A percentile compares a stretch with the other conserved stretches of the same genome.
Evolutionary conservation across 495 filamentous ascomycete species (phyloP).

Genomic region (Neurospora sublineolata): DNA sequence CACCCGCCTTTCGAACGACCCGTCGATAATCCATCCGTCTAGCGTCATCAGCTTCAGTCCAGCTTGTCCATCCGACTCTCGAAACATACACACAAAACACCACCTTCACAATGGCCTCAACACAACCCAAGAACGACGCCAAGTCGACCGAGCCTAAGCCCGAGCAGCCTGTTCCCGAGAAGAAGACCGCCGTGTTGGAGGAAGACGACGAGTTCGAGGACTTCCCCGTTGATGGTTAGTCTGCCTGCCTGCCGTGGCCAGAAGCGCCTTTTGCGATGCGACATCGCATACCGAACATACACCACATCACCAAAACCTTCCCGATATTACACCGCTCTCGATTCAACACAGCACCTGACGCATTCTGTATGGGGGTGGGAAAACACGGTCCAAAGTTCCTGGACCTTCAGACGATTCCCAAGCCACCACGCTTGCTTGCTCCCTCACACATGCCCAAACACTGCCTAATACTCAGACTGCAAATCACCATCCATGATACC

Average conservation of each 20-base stretch:
- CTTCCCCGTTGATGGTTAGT: constrained; percentile 87
- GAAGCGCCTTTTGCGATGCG: background rate
- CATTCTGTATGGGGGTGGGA: too few relatives aligned
- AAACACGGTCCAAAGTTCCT: too few relatives aligned
- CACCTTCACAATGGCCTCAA: constrained; percentile 19
- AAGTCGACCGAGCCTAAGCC: constrained; percentile 28
- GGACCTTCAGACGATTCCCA: too few relatives aligned
- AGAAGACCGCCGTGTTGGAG: constrained; percentile 56
- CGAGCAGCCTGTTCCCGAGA: constrained; percentile 13
- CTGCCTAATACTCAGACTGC: too few relatives aligned
- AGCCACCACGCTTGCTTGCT: too few relatives aligned
- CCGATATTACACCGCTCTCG: too few relatives aligned
- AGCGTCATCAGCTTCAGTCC: background rate
- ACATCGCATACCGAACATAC: background rate
- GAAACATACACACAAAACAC: background rate
- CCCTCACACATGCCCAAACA: too few relatives aligned
- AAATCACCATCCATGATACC: too few relatives aligned
- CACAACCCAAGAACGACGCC: constrained; percentile 27
- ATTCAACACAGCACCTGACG: too few relatives aligned
- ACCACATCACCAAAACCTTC: background rate
- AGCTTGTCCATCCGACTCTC: background rate
- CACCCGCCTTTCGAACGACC: background rate
- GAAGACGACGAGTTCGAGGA: constrained; percentile 99
- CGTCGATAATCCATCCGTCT: background rate
- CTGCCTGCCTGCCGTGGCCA: background rate